Evolutionary conservation across 1,139 yeast genomes (phyloP), one percentile per base, ranked within the genome.

Genomic region (Magnusiomyces magnusii): DNA sequence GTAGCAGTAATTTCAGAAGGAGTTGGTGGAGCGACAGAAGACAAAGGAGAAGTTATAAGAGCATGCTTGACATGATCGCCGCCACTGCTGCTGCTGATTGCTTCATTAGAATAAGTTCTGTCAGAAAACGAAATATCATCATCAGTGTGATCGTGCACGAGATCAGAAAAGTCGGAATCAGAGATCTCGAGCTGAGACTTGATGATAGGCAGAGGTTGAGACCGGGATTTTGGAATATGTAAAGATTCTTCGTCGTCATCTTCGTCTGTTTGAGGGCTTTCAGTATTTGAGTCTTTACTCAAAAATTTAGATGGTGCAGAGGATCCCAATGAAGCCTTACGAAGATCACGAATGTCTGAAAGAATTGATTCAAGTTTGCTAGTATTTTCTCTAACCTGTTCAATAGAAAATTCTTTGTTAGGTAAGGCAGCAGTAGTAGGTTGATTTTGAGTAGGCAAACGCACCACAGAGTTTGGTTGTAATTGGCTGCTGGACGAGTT

Each of bases 351-450:
- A 59, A 68, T 61, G 47, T 67, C 67, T 9, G 62, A 24, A 27
- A 68, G 60, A 47, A 67, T 61, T 2, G 62, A 52, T 54, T 63
- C 64, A 59, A 67, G 58, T 24, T 67, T 63, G 51, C 63, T 58
- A 19, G 69, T 65, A 13, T 65, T 61, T 53, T 65, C 67, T 27
- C 67, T 60, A 2, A 66, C 65, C 57, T 61, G 62, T 47, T 63
- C 61, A 17, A 66, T 58, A 13, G 57, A 53, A 21, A 53, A 28
- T 17, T 27, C 31, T 41, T n/a, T 41, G n/a, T 44, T 3, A 44
- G 24, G 49, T 44, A 27, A n/a, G n/a, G n/a, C 5, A 15, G 44
- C 9, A 39, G 31, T 41, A n/a, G 52, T 15, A 36, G 50, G 54
- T 52, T 51, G 9, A 21, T 42, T 27, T 9, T 21, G 15, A 27